Evolutionary conservation across 2,329 filamentous ascomycete species (phyloP).

Genomic region (Sporothrix phasma): DNA sequence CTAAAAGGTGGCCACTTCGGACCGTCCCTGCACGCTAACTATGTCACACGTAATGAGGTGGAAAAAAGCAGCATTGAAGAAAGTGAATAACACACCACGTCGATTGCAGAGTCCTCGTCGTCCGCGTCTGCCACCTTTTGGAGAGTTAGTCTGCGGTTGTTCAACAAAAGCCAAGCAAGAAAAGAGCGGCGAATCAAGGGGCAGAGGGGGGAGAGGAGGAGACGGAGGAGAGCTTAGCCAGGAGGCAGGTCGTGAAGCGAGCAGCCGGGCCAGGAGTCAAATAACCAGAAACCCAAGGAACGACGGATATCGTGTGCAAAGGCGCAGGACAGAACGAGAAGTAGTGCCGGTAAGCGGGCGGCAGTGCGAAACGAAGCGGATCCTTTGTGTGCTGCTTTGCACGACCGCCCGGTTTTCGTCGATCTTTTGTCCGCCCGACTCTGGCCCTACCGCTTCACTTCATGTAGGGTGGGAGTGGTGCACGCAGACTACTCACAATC

Average conservation of each 20-base stretch:
- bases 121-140: slow-evolving; percentile 8
- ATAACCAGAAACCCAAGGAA: too few relatives aligned
- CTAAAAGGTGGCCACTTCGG: background rate
- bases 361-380: slow-evolving; percentile 4
- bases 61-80: background rate
- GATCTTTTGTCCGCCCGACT: background rate
- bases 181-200: background rate
- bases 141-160: background rate
- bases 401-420: background rate
- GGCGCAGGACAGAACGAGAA: background rate
- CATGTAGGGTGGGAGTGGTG: too few relatives aligned
- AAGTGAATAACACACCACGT: slow-evolving; percentile 6
- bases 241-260: background rate
- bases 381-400: background rate
- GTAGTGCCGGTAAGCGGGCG: slow-evolving; percentile 3
- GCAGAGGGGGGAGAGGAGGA: background rate
- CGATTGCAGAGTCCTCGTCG: slow-evolving; percentile 13
- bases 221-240: too few relatives aligned
- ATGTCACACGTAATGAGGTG: too few relatives aligned
- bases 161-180: background rate
- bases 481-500: background rate
- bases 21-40: slow-evolving; percentile 1
- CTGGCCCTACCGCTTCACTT: background rate
- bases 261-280: background rate
- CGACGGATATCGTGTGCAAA: too few relatives aligned